These are phyloP conservation scores for Ilyonectria robusta DNA, from an alignment of 2,329 filamentous ascomycete genomes.

Conservation along the genomic window DNA sequence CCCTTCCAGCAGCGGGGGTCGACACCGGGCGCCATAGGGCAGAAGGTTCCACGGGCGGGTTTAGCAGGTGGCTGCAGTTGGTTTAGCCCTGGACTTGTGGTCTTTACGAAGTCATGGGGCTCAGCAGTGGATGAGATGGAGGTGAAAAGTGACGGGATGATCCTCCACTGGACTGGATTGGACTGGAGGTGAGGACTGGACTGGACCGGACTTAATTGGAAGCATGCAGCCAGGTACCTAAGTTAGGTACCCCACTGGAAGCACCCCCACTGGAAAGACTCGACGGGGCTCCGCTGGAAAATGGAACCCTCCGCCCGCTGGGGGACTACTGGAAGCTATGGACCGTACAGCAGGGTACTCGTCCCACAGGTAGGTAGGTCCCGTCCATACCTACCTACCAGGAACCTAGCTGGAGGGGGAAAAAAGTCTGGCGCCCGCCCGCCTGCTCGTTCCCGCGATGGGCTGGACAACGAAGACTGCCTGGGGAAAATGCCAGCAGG, in stretches of 20 bases:
- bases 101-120: not conserved
- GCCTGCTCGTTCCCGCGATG: too few species aligned
- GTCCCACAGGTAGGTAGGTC: too few species aligned
- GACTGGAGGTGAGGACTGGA: too few species aligned
- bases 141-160: not conserved
- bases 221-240: not conserved
- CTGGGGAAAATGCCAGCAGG: too few species aligned
- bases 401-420: too few species aligned
- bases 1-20: not conserved
- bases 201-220: not conserved
- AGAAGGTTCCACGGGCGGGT: not conserved
- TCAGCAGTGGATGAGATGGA: not conserved
- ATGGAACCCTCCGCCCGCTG: not conserved
- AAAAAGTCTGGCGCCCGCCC: too few species aligned
- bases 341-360: not conserved
- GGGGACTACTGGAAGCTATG: not conserved
- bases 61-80: conserved; percentile 6
- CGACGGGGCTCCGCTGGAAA: conserved; percentile 3
- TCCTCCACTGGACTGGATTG: not conserved
- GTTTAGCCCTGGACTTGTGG: not conserved
- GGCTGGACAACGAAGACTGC: too few species aligned
- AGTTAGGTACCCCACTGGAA: not conserved
- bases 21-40: conserved; percentile 1
- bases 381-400: too few species aligned
- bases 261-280: conserved; percentile 7